A percentile compares a stretch with the other conserved stretches of the same genome.
Evolutionary conservation across 108 stramenopile species (phyloP).

Genomic region (Pelagomonas calceolata): DNA sequence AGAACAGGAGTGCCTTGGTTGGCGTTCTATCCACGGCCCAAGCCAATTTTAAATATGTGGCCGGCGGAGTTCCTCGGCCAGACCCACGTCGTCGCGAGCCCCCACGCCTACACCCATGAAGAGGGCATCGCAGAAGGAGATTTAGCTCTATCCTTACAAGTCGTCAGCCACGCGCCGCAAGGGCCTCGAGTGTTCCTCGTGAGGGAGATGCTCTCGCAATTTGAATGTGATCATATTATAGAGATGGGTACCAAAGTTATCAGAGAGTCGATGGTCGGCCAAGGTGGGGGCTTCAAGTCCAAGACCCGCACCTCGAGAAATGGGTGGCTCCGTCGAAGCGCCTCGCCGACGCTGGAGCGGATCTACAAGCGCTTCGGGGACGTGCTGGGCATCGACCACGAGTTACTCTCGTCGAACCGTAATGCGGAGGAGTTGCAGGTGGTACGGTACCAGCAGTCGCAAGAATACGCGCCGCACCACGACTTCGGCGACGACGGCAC

Average conservation of each 20-base stretch:
- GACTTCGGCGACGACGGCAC: slow-evolving; percentile 53
- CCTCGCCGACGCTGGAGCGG: slow-evolving; percentile 44
- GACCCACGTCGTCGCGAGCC: slow-evolving; percentile 9
- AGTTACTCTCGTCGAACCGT: slow-evolving; percentile 49
- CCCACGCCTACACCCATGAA: neutral
- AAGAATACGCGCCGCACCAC: slow-evolving; percentile 73
- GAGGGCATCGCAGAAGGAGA: too few relatives aligned
- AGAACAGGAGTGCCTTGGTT: slow-evolving; percentile 16
- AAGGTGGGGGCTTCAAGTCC: slow-evolving; percentile 18
- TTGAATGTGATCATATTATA: slow-evolving; percentile 72
- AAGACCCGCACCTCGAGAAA: slow-evolving; percentile 64
- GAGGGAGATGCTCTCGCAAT: slow-evolving; percentile 56
- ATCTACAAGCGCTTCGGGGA: slow-evolving; percentile 68
- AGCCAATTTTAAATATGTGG: slow-evolving; percentile 20
- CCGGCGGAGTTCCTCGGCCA: slow-evolving; percentile 20
- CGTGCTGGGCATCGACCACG: slow-evolving; percentile 56
- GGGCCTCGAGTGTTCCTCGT: slow-evolving; percentile 72
- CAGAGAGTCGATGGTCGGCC: slow-evolving; percentile 7
- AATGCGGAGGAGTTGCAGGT: slow-evolving; percentile 76
- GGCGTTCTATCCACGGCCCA: slow-evolving; percentile 11
- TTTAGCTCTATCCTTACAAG: slow-evolving; percentile 7
- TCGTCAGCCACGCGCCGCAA: slow-evolving; percentile 10
- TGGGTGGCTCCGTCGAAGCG: slow-evolving; percentile 64
- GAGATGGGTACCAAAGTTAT: slow-evolving; percentile 20
- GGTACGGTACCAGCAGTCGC: slow-evolving; percentile 55